Evolutionary conservation across 2,329 filamentous ascomycete species (phyloP).

Genomic region (Daldinia eschscholtzii): DNA sequence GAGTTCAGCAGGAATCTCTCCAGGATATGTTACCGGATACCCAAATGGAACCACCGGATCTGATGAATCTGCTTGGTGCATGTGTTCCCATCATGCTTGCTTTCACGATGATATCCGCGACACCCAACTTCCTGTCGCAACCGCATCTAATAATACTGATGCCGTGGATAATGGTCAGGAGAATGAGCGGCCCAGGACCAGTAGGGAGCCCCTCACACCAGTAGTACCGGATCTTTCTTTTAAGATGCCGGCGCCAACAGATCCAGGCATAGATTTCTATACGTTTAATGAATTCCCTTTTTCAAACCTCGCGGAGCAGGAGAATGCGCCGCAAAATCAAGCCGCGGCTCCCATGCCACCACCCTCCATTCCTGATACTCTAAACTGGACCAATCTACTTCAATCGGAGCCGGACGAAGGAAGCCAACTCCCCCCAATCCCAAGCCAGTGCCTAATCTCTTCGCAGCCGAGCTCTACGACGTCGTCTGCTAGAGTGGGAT

Average conservation of each 20-base stretch:
- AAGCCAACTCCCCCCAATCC: constrained; percentile 59
- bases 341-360: constrained; percentile 51
- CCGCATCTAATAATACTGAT: constrained; percentile 47
- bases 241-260: constrained; percentile 55
- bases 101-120: constrained; percentile 66
- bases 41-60: constrained; percentile 32
- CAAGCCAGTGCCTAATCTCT: constrained; percentile 63
- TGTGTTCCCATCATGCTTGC: constrained; percentile 74
- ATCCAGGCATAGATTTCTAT: constrained; percentile 59
- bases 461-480: constrained; percentile 67
- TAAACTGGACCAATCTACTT: constrained; percentile 63
- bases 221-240: constrained; percentile 60
- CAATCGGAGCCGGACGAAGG: constrained; percentile 56
- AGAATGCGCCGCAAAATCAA: constrained; percentile 44
- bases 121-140: constrained; percentile 45
- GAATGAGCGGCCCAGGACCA: constrained; percentile 63
- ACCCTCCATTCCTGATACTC: constrained; percentile 68
- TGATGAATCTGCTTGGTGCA: constrained; percentile 67
- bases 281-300: constrained; percentile 56
- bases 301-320: constrained; percentile 51
- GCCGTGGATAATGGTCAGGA: constrained; percentile 59
- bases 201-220: constrained; percentile 66
- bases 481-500: constrained; percentile 63
- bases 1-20: constrained; percentile 45
- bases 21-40: constrained; percentile 47